Conservation (phyloP, 345 rosid species). For the Camelina hispida region DNA sequence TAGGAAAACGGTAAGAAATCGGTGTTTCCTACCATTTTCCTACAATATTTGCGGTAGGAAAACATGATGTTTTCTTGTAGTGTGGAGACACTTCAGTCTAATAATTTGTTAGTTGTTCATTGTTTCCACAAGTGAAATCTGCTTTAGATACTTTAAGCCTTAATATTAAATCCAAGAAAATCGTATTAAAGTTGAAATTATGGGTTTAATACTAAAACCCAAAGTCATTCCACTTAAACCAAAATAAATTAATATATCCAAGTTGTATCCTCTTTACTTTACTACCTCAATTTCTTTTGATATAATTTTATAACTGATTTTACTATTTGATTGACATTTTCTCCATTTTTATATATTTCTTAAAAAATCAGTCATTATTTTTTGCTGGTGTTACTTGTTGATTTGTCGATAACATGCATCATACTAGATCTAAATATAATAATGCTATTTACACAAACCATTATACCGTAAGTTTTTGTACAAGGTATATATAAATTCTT, state of each 20-base stretch:
- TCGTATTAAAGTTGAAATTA: background rate
- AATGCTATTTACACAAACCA: background rate
- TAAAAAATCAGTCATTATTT: background rate
- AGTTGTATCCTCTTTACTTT: conserved; percentile 20
- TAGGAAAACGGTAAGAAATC: too few species aligned
- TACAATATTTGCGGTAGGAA: too few species aligned
- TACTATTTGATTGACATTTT: background rate
- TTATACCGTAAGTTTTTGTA: background rate
- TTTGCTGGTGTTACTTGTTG: background rate
- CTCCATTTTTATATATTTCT: background rate
- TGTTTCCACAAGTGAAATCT: conserved; percentile 9
- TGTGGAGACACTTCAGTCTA: background rate
- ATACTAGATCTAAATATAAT: background rate
- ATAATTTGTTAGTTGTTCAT: conserved; percentile 7
- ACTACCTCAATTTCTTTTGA: conserved; percentile 17
- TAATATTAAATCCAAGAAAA: conserved; percentile 16
- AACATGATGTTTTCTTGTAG: too few species aligned
- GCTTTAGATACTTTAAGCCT: background rate
- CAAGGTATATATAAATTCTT: background rate
- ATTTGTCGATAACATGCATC: background rate
- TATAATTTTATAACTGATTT: conserved; percentile 2
- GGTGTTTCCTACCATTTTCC: too few species aligned
- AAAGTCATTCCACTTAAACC: conserved; percentile 31
- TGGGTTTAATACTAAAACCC: background rate
- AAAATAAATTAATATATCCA: background rate